Evolutionary conservation across 495 filamentous ascomycete genomes (phyloP).

Genomic region (Aspergillus baeticus): DNA sequence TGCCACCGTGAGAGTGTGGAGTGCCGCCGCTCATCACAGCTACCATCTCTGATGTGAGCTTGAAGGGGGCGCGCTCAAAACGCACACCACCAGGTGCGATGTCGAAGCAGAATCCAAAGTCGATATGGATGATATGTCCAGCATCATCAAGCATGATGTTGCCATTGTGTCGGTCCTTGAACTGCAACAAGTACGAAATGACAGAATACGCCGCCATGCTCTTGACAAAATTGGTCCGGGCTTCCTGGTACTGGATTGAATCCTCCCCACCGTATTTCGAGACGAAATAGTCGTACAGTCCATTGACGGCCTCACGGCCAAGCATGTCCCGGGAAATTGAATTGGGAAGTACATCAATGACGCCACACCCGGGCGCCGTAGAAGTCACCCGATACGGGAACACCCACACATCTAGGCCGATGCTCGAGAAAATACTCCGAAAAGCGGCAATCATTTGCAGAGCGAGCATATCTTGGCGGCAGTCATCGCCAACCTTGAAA

Average conservation of each 20-base stretch:
- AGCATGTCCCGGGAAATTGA: slow-evolving; percentile 99
- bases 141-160: slow-evolving; percentile 99
- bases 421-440: slow-evolving; percentile 89
- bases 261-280: slow-evolving; percentile 97
- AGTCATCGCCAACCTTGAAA: slow-evolving; percentile 99
- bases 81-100: slow-evolving; percentile 95
- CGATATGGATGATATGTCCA: slow-evolving; percentile 97
- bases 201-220: slow-evolving; percentile 99
- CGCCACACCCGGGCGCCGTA: slow-evolving; percentile 96
- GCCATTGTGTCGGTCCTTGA: slow-evolving; percentile 99
- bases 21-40: slow-evolving; percentile 88
- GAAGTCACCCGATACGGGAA: slow-evolving; percentile 97
- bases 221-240: slow-evolving; percentile 96
- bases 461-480: slow-evolving; percentile 93
- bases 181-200: slow-evolving; percentile 93
- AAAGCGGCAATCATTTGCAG: slow-evolving; percentile 98
- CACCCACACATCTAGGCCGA: slow-evolving; percentile 94
- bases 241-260: slow-evolving; percentile 89
- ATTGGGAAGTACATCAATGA: slow-evolving; percentile 96
- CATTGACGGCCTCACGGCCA: slow-evolving; percentile 94
- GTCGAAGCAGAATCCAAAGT: slow-evolving; percentile 99
- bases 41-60: slow-evolving; percentile 95
- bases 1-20: slow-evolving; percentile 38
- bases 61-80: slow-evolving; percentile 98
- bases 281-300: slow-evolving; percentile 96